Evolutionary conservation across 768 basidiomycete genomes (phyloP), one percentile per base, ranked within the genome.

Genomic region (Leccinum fibrillosum): DNA sequence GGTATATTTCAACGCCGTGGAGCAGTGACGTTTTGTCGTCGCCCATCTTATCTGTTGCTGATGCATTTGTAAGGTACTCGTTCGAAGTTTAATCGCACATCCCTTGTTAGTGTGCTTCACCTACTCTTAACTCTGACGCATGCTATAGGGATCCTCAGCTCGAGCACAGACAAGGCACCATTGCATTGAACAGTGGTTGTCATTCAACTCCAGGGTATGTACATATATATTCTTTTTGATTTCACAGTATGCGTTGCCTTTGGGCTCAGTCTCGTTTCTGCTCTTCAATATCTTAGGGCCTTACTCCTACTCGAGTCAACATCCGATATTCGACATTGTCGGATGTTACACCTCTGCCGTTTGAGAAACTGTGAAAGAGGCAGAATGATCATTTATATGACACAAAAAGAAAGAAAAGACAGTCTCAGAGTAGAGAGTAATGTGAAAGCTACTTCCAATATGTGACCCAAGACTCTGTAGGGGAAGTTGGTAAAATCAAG

Each of bases 1-100:
- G 47, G 82, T 91, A n/a, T 91, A 65, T 61, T 66, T 63, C 55
- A 55, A 45, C 32, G 57, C 50, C 17, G 37, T 8, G 17, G 37
- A 39, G 37, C 37, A n/a, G 37, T 39, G 37, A 39, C 17, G 35
- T 17, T 15, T 17, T 39, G 17, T n/a, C 9, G 9, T 39, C 9
- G 15, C 35, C 4, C 17, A 9, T 39, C 37, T 39, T 39, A 0
- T 39, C 37, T n/a, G 8, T 39, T n/a, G 9, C 17, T 9, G 17
- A 15, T 39, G 17, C 37, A 39, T n/a, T n/a, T 39, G 17, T 39
- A 39, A 2, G 17, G n/a, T 39, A 39, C 37, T 39, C 8, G 17
- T 39, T 39, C 3, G 37, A 37, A 9, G 8, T 3, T 17, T 39
- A 4, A 39, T n/a, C 17, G 15, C 37, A 39, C 17, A n/a, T 39